These are phyloP conservation scores for Cyberlindnera misumaiensis DNA, from an alignment of 805 yeast species.

Conservation along the genomic window DNA sequence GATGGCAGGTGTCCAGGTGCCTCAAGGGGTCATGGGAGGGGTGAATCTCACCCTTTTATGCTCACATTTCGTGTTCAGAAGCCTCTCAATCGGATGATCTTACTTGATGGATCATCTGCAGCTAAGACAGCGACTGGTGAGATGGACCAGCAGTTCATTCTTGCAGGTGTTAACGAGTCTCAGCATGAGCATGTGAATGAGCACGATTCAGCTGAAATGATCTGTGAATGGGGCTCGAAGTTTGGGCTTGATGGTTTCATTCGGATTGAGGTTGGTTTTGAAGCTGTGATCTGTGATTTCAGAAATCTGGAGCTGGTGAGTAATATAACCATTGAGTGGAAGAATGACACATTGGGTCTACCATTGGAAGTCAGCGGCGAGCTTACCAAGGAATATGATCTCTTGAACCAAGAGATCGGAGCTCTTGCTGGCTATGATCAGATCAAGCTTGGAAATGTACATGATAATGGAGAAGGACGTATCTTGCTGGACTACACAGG, in stretches of 20 bases:
- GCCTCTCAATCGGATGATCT: conserved; percentile 43
- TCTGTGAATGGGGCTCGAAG: conserved; percentile 44
- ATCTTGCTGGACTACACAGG: conserved; percentile 46
- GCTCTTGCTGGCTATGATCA: conserved; percentile 37
- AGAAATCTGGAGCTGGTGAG: conserved; percentile 40
- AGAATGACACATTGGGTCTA: conserved; percentile 27
- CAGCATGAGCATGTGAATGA: conserved; percentile 31
- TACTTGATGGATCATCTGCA: conserved; percentile 64
- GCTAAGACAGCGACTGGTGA: conserved; percentile 50
- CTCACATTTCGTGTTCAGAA: conserved; percentile 40
- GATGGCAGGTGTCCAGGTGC: no score
- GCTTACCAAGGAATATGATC: conserved; percentile 11
- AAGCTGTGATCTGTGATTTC: conserved; percentile 56
- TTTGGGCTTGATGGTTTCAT: conserved; percentile 54
- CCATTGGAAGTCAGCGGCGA: conserved; percentile 3
- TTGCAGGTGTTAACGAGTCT: conserved; percentile 30
- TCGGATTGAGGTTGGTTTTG: conserved; percentile 55
- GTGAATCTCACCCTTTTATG: conserved; percentile 20
- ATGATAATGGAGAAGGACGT: conserved; percentile 42
- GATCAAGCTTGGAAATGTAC: conserved; percentile 38
- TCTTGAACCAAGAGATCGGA: conserved; percentile 12
- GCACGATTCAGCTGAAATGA: conserved; percentile 38
- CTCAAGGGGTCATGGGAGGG: conserved; percentile 2
- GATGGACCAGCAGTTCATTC: conserved; percentile 50
- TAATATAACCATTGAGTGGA: conserved; percentile 33